phyloP scores from a whole-genome alignment of 179 eudicot species.

The Carnegiea gigantea region DNA sequence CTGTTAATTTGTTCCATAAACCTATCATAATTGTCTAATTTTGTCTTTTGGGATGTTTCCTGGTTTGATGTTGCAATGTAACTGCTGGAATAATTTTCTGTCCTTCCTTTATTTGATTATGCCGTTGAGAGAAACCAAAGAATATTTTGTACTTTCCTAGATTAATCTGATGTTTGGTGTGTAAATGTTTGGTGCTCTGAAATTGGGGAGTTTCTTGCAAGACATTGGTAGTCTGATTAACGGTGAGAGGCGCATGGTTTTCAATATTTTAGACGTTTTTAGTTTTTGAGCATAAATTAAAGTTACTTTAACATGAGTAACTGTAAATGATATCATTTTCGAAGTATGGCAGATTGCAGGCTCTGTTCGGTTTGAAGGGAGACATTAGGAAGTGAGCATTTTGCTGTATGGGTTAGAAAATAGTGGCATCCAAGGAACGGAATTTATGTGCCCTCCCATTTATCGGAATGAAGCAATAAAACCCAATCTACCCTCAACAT shows the following conservation, averaged over 20 bases:
- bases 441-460: neutral
- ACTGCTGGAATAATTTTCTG: too few species aligned
- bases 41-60: neutral
- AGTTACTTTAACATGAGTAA: neutral
- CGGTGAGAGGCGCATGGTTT: neutral
- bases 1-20: neutral
- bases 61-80: neutral
- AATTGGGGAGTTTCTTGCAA: neutral
- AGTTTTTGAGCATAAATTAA: neutral
- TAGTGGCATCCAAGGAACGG: neutral
- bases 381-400: neutral
- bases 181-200: too few species aligned
- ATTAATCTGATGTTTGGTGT: neutral
- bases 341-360: neutral
- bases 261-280: neutral
- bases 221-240: neutral
- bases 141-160: neutral
- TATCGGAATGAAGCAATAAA: neutral
- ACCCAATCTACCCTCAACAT: neutral
- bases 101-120: too few species aligned
- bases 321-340: neutral
- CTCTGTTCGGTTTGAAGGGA: neutral
- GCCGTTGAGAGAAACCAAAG: too few species aligned
- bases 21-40: neutral
- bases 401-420: neutral